phyloP scores from a whole-genome alignment of 148 eudicot species.

The Arbutus unedo region DNA sequence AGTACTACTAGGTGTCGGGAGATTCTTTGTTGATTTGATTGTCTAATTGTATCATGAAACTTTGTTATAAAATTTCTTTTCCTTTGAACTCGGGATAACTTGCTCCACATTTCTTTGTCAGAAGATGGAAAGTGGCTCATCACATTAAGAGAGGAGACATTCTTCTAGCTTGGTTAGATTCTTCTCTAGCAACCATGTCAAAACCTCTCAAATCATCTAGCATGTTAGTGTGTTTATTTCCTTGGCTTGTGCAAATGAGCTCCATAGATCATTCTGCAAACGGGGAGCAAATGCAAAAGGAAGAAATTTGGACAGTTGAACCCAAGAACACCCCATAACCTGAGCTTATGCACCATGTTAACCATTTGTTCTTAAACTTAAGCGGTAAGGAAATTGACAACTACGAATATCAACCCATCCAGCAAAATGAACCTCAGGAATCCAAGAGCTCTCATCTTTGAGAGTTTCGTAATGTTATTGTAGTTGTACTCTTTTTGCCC shows the following conservation, averaged over 20 bases:
- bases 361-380: neutral
- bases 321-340: neutral
- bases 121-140: neutral
- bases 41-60: neutral
- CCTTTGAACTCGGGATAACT: neutral
- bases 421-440: neutral
- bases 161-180: neutral
- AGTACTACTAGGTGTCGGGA: neutral
- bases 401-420: neutral
- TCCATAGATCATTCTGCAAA: neutral
- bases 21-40: neutral
- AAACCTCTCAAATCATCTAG: neutral
- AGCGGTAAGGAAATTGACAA: neutral
- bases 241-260: neutral
- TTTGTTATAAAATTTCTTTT: neutral
- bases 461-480: neutral
- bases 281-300: neutral
- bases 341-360: neutral
- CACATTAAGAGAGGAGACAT: neutral
- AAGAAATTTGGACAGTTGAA: neutral
- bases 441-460: neutral
- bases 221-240: neutral
- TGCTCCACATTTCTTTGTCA: neutral
- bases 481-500: neutral
- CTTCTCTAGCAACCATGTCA: neutral